Percentiles rank a stretch among this genome's conserved stretches.
These are phyloP conservation scores for Talaromyces verruculosus DNA, from an alignment of 2,329 filamentous ascomycete genomes.

Conservation along the genomic window DNA sequence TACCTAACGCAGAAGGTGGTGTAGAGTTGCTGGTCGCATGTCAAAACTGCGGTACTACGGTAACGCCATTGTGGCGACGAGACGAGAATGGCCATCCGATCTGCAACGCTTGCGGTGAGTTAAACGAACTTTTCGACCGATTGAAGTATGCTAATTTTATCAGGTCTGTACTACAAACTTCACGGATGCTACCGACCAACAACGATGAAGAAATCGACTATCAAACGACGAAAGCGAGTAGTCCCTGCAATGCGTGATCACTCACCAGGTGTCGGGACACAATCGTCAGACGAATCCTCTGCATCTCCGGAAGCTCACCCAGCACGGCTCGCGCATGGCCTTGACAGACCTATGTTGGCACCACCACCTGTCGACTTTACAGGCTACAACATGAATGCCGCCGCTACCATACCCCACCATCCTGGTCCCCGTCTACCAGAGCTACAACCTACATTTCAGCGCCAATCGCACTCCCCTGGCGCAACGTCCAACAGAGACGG, in stretches of 20 bases:
- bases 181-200: conserved; percentile 90
- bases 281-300: conserved; percentile 46
- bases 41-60: conserved; percentile 94
- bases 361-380: conserved; percentile 54
- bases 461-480: conserved; percentile 22
- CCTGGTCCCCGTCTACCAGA: conserved; percentile 35
- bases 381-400: conserved; percentile 39
- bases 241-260: conserved; percentile 68
- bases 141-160: conserved; percentile 5
- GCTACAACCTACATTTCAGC: conserved; percentile 25
- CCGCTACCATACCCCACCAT: conserved; percentile 33
- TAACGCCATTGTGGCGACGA: conserved; percentile 91
- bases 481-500: conserved; percentile 35
- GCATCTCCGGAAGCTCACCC: conserved; percentile 44
- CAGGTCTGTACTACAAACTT: conserved; percentile 93
- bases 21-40: conserved; percentile 75
- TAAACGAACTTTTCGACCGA: background rate
- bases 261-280: conserved; percentile 42
- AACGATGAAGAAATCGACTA: conserved; percentile 98
- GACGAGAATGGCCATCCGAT: conserved; percentile 96
- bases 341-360: conserved; percentile 42
- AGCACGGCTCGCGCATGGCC: conserved; percentile 33
- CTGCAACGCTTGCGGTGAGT: conserved; percentile 94
- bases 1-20: conserved; percentile 29
- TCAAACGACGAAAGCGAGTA: conserved; percentile 92